Evolutionary conservation across 331 rosid species (phyloP), one percentile per base, ranked within the genome.

Genomic region (Rosa hybrid): DNA sequence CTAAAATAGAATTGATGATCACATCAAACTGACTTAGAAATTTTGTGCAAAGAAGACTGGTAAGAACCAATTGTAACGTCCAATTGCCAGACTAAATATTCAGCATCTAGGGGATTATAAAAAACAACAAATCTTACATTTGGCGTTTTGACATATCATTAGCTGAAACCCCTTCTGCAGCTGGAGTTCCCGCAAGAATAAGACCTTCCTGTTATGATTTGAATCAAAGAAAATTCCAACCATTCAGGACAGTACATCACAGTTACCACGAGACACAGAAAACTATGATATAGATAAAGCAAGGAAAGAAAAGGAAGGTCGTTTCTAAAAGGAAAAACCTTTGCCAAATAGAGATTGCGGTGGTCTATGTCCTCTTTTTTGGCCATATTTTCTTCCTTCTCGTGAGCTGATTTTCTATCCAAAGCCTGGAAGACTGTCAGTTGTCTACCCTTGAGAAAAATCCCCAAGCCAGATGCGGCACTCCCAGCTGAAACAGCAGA

Each of bases 111-210:
- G 21, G 39, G 3, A 76, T 44, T 51, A 67, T 20, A 53, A 59
- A 18, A 17, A 77, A 12, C 65, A 64, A 71, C 27, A 80, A 80
- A 84, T 80, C 93, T 86, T 86, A 93, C 99, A 60, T 83, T 82
- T 91, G 89, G 45, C 97, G 99, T 87, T 91, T 96, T 77, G 64
- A 80, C 93, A 93, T 90, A 76, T 96, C 98, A 77, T 83, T 83
- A 80, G 91, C 86, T 23, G 97, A 93, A 87, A 96, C 98, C 82
- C 94, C 98, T 83, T 91, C 97, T 68, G 98, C 97, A 74, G 99
- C 99, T 79, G 91, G 89, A 84, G 97, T 91, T 77, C 98, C 94
- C 81, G 90, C 94, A 59, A 91, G 84, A 88, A 96, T 83, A 78
- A 88, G 92, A 81, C 99, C 98, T 84, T 93, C 98, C 99, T 96